Evolutionary conservation across 2,329 filamentous ascomycete genomes (phyloP), one percentile per base, ranked within the genome.

Genomic region (Fusarium redolens): DNA sequence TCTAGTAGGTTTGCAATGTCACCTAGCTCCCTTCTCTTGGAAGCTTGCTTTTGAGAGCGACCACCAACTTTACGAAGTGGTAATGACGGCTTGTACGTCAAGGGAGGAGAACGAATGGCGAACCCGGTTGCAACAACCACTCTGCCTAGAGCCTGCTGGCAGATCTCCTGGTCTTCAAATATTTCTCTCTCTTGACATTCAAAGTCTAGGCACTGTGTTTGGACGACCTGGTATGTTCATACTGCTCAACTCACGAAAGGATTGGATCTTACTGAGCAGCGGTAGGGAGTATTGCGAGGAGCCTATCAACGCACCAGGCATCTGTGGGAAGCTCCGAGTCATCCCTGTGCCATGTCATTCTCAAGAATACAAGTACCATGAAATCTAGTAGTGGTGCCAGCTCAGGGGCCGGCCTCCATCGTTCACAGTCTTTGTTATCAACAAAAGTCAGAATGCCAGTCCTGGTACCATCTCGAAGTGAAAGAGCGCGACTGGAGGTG

Each of bases 11-110:
- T 80, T 98, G 12, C 94, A 96, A 85, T 98, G 95, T 77, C 92
- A 96, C 71, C 93, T 93, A 6, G 93, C 93, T 2, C 91, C 93
- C 1, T 93, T 93, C 80, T 96, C 95, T 3, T 98, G 95, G 96
- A 99, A 98, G 80, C 78, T 98, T 15, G 87, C 94, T 5, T 98
- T 98, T 77, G 92, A 96, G 79, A 89, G 90, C 72, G 87, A 92
- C 63, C 89, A 92, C 73, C 90, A 93, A 67, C 85, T 96, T 59
- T 96, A 93, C 79, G 96, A 98, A 81, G 83, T 97, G 20, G 90
- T 98, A 44, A 87, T 97, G 83, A 97, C 93, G 73, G 96, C 95
- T 40, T 97, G 95, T 76, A 96, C 92, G 3, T 86, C 90, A 1
- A 90, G 88, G 44, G 96, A 99, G 79, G 94, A 96, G 77, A 84